Conservation (phyloP, 2,329 filamentous ascomycete genomes). For the Trichoderma arundinaceum region DNA sequence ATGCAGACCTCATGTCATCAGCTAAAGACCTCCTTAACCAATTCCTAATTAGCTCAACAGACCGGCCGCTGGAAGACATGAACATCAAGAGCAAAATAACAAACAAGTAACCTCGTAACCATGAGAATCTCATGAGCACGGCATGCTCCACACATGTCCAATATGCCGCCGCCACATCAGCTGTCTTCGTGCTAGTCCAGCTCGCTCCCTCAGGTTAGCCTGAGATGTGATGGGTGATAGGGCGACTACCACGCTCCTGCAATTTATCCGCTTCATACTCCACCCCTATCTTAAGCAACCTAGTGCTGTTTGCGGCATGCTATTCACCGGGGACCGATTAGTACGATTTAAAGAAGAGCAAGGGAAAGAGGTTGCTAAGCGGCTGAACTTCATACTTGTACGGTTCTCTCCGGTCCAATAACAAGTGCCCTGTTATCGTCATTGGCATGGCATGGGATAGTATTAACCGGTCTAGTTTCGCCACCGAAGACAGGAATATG, state of each 20-base stretch:
- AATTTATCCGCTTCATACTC: slow-evolving; percentile 28
- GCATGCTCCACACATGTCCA: not conserved
- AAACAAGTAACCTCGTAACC: not conserved
- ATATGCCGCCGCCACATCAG: slow-evolving; percentile 12
- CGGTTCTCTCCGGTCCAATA: not conserved
- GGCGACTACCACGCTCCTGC: slow-evolving; percentile 28
- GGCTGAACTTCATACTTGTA: not conserved
- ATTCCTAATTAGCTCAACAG: not conserved
- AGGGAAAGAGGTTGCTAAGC: not conserved
- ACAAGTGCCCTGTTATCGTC: not conserved
- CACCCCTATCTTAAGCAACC: not conserved
- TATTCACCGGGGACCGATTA: not conserved
- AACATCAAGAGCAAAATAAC: not conserved
- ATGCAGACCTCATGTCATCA: slow-evolving; percentile 12
- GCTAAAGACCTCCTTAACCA: not conserved
- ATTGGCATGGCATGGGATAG: not conserved
- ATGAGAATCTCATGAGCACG: not conserved
- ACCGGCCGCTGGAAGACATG: not conserved
- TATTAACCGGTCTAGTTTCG: not conserved
- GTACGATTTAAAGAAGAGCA: not conserved
- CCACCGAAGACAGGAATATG: not conserved
- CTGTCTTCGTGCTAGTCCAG: slow-evolving; percentile 22
- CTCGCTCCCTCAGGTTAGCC: slow-evolving; percentile 23
- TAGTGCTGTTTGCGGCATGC: not conserved
- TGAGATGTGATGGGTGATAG: slow-evolving; percentile 28